phyloP scores from a whole-genome alignment of 495 filamentous ascomycete genomes.

The Aspergillus egyptiacus region DNA sequence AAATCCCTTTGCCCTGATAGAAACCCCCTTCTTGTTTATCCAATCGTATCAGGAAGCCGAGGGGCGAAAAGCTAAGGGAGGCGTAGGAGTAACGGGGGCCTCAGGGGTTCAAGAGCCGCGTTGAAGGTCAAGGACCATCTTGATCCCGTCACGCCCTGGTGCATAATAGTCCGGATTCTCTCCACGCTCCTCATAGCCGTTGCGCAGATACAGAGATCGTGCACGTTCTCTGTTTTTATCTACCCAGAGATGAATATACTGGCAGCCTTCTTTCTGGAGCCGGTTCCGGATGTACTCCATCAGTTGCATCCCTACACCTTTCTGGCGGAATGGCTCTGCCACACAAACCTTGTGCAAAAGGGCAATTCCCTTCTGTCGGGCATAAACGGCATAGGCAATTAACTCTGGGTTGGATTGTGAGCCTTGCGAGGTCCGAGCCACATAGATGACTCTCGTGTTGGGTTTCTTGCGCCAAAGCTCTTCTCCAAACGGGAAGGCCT shows the following conservation, averaged over 20 bases:
- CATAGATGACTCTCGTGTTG: slow-evolving; percentile 49
- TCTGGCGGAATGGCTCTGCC: slow-evolving; percentile 41
- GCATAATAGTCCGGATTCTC: slow-evolving; percentile 53
- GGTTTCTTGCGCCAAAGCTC: slow-evolving; percentile 51
- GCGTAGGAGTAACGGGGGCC: slow-evolving; percentile 16
- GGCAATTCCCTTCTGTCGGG: slow-evolving; percentile 45
- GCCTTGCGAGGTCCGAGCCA: slow-evolving; percentile 22
- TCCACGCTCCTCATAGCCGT: slow-evolving; percentile 49
- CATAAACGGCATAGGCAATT: slow-evolving; percentile 51
- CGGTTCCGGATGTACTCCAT: slow-evolving; percentile 42
- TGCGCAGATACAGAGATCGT: slow-evolving; percentile 42
- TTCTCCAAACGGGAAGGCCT: slow-evolving; percentile 47
- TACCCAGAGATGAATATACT: slow-evolving; percentile 55
- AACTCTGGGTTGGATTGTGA: slow-evolving; percentile 18
- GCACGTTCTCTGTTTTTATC: slow-evolving; percentile 49
- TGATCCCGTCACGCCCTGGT: slow-evolving; percentile 48
- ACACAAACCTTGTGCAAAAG: slow-evolving; percentile 58
- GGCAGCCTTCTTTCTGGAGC: slow-evolving; percentile 48
- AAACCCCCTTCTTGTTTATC: no score
- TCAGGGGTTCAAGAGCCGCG: slow-evolving; percentile 26
- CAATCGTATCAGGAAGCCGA: no score
- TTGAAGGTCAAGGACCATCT: slow-evolving; percentile 46
- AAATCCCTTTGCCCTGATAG: neutral
- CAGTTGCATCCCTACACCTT: slow-evolving; percentile 49
- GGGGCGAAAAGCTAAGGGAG: slow-evolving; percentile 8